Evolutionary conservation across 345 rosid species (phyloP).

Genomic region (Citrus hindsii): DNA sequence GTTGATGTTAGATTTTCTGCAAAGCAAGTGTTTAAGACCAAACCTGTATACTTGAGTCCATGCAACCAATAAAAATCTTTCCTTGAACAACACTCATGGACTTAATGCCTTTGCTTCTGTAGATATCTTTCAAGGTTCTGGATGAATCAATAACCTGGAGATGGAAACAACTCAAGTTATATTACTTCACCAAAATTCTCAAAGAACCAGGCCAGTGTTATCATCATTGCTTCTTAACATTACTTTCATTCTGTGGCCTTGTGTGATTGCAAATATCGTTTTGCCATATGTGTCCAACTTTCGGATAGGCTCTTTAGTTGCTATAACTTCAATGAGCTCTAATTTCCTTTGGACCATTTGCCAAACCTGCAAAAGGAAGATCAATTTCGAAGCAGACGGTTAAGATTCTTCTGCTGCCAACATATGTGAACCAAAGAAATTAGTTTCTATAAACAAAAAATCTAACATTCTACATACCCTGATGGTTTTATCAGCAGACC

Average conservation of each 20-base stretch:
- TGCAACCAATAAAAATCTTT: constrained; percentile 73
- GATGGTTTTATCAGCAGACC: constrained; percentile 80
- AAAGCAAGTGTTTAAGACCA: neutral
- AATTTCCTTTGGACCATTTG: constrained; percentile 57
- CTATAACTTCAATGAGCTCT: constrained; percentile 68
- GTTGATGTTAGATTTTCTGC: neutral
- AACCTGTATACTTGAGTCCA: constrained; percentile 92
- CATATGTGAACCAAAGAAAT: neutral
- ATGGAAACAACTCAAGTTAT: neutral
- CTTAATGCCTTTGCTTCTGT: constrained; percentile 57
- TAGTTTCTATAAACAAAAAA: neutral
- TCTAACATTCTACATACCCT: constrained; percentile 32
- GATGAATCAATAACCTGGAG: constrained; percentile 67
- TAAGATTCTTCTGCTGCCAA: neutral
- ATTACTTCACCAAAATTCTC: neutral
- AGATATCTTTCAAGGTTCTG: constrained; percentile 44
- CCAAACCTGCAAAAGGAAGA: constrained; percentile 57
- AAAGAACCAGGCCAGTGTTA: neutral
- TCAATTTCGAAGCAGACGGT: neutral
- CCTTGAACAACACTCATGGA: constrained; percentile 61
- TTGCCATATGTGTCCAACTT: constrained; percentile 54
- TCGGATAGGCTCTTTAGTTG: constrained; percentile 55
- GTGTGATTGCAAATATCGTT: constrained; percentile 47
- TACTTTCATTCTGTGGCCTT: constrained; percentile 68
- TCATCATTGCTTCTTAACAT: neutral